Base-by-base conservation (phyloP, 2,329 filamentous ascomycete species). In the Curvularia hawaiiensis region DNA sequence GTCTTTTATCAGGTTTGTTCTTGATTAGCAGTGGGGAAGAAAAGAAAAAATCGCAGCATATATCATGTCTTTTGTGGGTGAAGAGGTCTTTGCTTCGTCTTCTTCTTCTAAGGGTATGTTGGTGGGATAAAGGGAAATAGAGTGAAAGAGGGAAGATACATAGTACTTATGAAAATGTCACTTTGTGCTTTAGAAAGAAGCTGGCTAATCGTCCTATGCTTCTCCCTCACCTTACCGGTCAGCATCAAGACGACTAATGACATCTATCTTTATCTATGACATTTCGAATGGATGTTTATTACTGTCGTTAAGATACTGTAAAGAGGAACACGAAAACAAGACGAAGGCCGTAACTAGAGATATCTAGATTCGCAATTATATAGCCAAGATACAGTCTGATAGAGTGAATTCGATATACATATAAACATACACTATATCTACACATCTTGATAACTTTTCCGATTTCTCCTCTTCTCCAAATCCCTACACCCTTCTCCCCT, bases 401-500 rank as follows among this genome's bases (percentile, higher is more conserved):
- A 6, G 16, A 41, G 39, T 41, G 10, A 22, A 41, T 8, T 18
- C 12, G 18, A 46, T 31, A 46, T 14, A 31, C 20, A 46, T 31
- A 28, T 28, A 28, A 28, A 28, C 9, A 46, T 16, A 46, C 11
- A 30, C n/a, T 33, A 38, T 26, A 18, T 48, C n/a, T 22, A 46
- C 43, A 31, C 4, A 9, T 20, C 26, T n/a, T 12, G 11, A 46
- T 20, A 10, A 45, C 6, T 31, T n/a, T 28, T 2, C 9, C 26
- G 26, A 31, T 20, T 44, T 45, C 16, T 20, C 24, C 26, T 28
- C 26, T 28, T 45, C 16, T 11, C 10, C n/a, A 16, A 40, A 26
- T 31, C 6, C n/a, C n/a, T 16, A 58, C 18, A 18, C 58, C 51
- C 66, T 59, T 31, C 54, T 66, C 10, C 53, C 65, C 38, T 65